Evolutionary conservation across 2,329 filamentous ascomycete genomes (phyloP), one percentile per base, ranked within the genome.

Genomic region (Malbranchea cinnamomea): DNA sequence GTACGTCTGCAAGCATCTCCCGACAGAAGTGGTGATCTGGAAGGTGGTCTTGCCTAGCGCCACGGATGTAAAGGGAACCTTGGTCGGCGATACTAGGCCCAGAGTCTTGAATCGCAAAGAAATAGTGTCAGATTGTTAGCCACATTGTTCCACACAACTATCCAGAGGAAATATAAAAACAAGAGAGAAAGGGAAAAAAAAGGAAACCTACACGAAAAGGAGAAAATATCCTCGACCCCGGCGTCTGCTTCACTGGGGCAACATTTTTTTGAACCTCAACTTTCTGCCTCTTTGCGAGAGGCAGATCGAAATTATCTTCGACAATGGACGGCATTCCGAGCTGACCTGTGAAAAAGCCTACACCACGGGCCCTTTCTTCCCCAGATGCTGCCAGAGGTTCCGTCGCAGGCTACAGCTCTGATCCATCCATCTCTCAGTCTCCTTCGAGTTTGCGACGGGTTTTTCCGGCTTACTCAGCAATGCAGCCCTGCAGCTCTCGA

Each of bases 21-120:
- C 89, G 37, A 91, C 80, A 0, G 83, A 95, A 17, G 89, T 98
- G 19, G 89, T 95, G 54, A 98, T 83, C 53, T 98, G 89, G 50
- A 93, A 98, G 3, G 84, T 92, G 1, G 82, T 87, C 57, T 92
- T 93, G 34, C 89, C 89, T 10, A 93, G 65, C 1, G 87, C 80
- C 18, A 91, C 69, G 4, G 79, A 78, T 2, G 87, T 85, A 49
- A 98, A 95, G 0, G 89, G 87, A 0, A 94, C 83, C 28, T 66
- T 59, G 2, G 87, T 94, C 1, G 89, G 83, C 4, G 89, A 94
- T 2, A 98, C 83, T 18, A 98, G 67, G 10, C 89, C 89, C 41
- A 98, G 71, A 26, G 87, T 94, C 82, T 93, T 50, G 20, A 23
- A 23, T 6, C 16, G 5, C 7, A 13, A 12, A 6, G 7, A 2